Evolutionary conservation across 352 stramenopile genomes (phyloP), one percentile per base, ranked within the genome.

Genomic region (Thalassiosira livingstoniorum): DNA sequence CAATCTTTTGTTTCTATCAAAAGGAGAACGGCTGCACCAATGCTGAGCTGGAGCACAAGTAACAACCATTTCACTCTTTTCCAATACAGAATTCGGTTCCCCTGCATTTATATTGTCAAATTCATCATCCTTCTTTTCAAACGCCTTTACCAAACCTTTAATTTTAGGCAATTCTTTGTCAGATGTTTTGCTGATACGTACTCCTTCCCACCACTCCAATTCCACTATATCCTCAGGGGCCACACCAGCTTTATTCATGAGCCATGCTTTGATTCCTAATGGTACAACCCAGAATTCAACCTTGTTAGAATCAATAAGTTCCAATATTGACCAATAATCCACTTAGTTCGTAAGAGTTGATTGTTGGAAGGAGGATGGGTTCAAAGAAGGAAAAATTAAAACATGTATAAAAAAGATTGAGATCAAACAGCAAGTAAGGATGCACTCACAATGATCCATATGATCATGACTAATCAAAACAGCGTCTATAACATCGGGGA

Each of bases 401-500:
- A n/a, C n/a, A n/a, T n/a, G n/a, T n/a, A n/a, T n/a, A n/a, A n/a
- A 58, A 62, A 61, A 57, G 7, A 60, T 18, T 4, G 1, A 27
- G 27, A 11, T 3, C 43, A 27, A 62, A 58, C 47, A 27, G 34
- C 7, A 87, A 42, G 32, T 66, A 86, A 39, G 23, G 2, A 42
- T 21, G 18, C 29, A 71, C 67, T 75, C 37, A 75, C 67, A 70
- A 58, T 87, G 54, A 75, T 94, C 89, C 35, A 91, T 68, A 51
- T 94, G 89, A 78, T 94, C 89, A 73, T 92, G 92, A 69, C 92
- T 90, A 69, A 82, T 89, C 32, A 93, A 70, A 54, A 93, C 66
- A 45, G 83, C 85, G 66, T 85, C 78, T 42, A 92, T 85, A 34
- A 92, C 34, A 1, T 72, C n/a, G 45, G 74, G 62, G 54, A 93